phyloP scores from a whole-genome alignment of 2,329 filamentous ascomycete genomes.

The Fusarium nelsonii region DNA sequence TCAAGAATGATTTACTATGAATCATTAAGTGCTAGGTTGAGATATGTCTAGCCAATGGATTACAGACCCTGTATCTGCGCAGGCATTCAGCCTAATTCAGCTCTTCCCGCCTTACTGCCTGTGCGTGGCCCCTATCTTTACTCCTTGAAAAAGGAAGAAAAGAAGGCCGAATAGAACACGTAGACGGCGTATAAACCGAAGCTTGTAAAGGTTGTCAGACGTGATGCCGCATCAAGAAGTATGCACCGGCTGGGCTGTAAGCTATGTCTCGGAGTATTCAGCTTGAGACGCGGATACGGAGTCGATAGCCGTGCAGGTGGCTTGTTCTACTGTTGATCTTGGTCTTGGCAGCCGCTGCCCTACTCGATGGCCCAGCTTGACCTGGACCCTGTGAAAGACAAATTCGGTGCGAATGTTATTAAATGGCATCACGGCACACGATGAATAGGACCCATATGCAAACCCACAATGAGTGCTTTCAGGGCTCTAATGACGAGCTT shows the following conservation, averaged over 20 bases:
- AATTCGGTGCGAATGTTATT: neutral
- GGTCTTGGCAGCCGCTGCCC: slow-evolving; percentile 35
- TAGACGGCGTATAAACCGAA: neutral
- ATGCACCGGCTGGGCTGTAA: slow-evolving; percentile 13
- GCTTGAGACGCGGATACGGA: slow-evolving; percentile 27
- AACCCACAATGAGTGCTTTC: slow-evolving; percentile 18
- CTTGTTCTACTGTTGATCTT: slow-evolving; percentile 37
- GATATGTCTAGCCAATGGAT: slow-evolving; percentile 13
- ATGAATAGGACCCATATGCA: slow-evolving; percentile 1
- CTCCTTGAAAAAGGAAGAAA: slow-evolving; percentile 18
- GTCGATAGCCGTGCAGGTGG: slow-evolving; percentile 23
- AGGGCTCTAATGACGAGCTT: slow-evolving; percentile 39
- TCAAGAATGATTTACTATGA: neutral
- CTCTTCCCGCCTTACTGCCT: slow-evolving; percentile 9
- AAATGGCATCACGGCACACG: slow-evolving; percentile 8
- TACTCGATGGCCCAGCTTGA: slow-evolving; percentile 5
- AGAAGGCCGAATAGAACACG: slow-evolving; percentile 24
- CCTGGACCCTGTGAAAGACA: neutral
- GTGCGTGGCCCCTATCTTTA: slow-evolving; percentile 11
- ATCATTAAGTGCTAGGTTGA: slow-evolving; percentile 21
- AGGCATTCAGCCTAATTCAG: slow-evolving; percentile 10
- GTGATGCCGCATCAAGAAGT: slow-evolving; percentile 24
- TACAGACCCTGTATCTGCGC: neutral
- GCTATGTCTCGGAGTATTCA: slow-evolving; percentile 32
- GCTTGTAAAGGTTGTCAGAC: slow-evolving; percentile 21